Evolutionary conservation across 2,329 filamentous ascomycete genomes (phyloP), one percentile per base, ranked within the genome.

Genomic region (Botryotinia globosa): DNA sequence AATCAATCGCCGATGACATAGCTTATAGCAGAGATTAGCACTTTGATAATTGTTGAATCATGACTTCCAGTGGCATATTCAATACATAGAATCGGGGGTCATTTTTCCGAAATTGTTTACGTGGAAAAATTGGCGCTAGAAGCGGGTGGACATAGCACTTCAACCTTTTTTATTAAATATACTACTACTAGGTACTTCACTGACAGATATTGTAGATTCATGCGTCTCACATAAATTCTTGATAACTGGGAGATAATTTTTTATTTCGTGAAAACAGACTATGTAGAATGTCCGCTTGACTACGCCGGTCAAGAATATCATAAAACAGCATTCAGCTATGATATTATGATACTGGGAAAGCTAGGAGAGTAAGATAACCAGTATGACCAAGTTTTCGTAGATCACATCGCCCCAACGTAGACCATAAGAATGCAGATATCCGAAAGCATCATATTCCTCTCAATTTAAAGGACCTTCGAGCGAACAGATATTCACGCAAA

Each of bases 321-420:
- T 75, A 73, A 76, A 80, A 77, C 71, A 68, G 32, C 64, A 80
- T 77, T 74, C 76, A 78, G 71, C 78, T 73, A 78, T 79, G 75
- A 73, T 72, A 76, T 79, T 73, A 78, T 75, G 74, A 74, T 66
- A 25, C 56, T 73, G 71, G 63, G 54, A 42, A 77, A 76, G 75
- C 77, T 76, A 67, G 74, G 71, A 79, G 74, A 79, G 72, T 79
- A 80, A 80, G 72, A 77, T 79, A 80, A 80, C 78, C 82, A 84
- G 83, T 80, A 80, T 79, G 83, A 82, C 83, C 82, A 82, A 82
- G 39, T 80, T 80, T 80, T 83, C 83, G 65, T 82, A 85, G 82
- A 84, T 83, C 83, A 78, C 81, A 74, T 79, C 79, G 80, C 80
- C 80, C 81, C 81, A 78, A 79, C 80, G 80, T 80, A 80, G 81